Conservation (phyloP, 2,329 filamentous ascomycete species). For the Penicillium sp. region DNA sequence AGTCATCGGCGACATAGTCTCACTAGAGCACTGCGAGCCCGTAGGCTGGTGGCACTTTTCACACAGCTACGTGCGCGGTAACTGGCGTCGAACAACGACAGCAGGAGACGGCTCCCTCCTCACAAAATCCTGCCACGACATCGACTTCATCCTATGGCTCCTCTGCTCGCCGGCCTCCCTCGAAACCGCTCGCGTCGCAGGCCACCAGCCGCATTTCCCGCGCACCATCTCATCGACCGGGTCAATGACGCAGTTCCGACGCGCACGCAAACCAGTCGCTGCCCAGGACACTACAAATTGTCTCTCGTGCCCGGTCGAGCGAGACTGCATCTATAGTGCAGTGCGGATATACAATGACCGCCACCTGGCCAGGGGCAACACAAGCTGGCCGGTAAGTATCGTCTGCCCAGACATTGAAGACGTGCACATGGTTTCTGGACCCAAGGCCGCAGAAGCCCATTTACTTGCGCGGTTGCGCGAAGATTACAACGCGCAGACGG, state of each 20-base stretch:
- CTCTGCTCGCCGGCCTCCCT: constrained; percentile 63
- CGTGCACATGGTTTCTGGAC: constrained; percentile 46
- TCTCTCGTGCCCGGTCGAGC: constrained; percentile 67
- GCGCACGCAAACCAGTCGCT: constrained; percentile 64
- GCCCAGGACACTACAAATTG: constrained; percentile 83
- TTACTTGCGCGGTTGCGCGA: constrained; percentile 47
- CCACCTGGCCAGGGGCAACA: constrained; percentile 61
- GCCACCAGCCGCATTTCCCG: constrained; percentile 61
- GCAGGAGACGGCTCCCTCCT: constrained; percentile 71
- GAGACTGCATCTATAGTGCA: constrained; percentile 76
- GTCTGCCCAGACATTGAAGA: constrained; percentile 92
- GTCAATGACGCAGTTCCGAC: constrained; percentile 70
- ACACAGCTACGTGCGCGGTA: constrained; percentile 83
- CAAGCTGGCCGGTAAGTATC: constrained; percentile 76
- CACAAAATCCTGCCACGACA: constrained; percentile 94
- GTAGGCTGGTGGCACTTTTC: constrained; percentile 96
- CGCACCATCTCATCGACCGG: constrained; percentile 69
- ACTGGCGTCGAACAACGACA: constrained; percentile 77
- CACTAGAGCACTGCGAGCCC: constrained; percentile 85
- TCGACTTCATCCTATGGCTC: constrained; percentile 88
- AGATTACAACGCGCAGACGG: constrained; percentile 51
- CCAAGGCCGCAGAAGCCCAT: constrained; percentile 47
- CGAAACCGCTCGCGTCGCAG: constrained; percentile 20
- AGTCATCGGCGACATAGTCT: constrained; percentile 76
- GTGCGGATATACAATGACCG: constrained; percentile 72